A percentile compares a stretch with the other conserved stretches of the same genome.
These are phyloP conservation scores for Russula lepida DNA, from an alignment of 768 basidiomycete species.

Conservation along the genomic window DNA sequence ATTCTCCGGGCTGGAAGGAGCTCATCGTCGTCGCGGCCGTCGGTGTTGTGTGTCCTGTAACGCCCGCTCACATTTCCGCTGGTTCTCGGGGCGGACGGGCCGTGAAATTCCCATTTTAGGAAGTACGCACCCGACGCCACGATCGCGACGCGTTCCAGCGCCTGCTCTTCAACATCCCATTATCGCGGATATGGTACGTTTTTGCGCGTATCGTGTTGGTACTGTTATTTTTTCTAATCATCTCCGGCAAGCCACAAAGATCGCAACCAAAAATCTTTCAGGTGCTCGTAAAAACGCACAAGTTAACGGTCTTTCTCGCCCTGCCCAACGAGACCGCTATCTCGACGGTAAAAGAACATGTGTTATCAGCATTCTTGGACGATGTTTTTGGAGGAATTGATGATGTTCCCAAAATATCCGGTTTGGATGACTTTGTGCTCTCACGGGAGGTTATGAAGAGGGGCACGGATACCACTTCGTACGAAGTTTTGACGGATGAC, in stretches of 20 bases:
- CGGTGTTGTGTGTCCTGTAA: constrained; percentile 11
- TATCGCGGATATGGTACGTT: constrained; percentile 10
- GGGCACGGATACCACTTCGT: constrained; percentile 40
- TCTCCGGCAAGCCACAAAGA: constrained; percentile 40
- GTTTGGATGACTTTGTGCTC: constrained; percentile 52
- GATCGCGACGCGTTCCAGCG: constrained; percentile 1
- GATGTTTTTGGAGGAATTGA: constrained; percentile 32
- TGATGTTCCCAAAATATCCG: constrained; percentile 31
- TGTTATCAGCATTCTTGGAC: constrained; percentile 50
- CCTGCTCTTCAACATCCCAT: not conserved
- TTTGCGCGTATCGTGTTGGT: not conserved
- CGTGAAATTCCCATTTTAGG: not conserved
- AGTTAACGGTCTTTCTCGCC: constrained; percentile 54
- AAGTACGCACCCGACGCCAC: not conserved
- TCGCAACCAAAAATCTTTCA: constrained; percentile 56
- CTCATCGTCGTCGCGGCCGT: constrained; percentile 37
- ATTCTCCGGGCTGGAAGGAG: constrained; percentile 41
- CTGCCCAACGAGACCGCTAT: constrained; percentile 47
- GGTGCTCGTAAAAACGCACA: constrained; percentile 66
- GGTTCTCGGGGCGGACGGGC: not conserved
- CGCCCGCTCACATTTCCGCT: not conserved
- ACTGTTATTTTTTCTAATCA: not conserved
- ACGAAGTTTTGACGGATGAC: constrained; percentile 44
- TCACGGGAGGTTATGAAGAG: constrained; percentile 46
- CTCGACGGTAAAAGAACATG: constrained; percentile 52